phyloP scores from a whole-genome alignment of 2,329 filamentous ascomycete species.

The Colletotrichum tamarilloi region DNA sequence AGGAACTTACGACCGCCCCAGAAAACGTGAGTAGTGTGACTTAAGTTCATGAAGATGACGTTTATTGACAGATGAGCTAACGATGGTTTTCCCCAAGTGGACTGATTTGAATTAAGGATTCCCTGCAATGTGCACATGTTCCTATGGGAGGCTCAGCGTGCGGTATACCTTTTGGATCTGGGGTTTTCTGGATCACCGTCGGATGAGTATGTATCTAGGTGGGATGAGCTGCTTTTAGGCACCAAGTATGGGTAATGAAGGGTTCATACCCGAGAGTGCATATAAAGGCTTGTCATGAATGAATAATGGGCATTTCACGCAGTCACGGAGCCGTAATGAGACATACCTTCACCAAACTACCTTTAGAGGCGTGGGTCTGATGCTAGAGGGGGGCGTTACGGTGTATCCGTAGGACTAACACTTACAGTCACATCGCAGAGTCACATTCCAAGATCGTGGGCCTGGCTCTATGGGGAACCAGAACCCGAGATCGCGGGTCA shows the following conservation, averaged over 20 bases:
- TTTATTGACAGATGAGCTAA: not conserved
- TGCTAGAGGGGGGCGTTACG: not conserved
- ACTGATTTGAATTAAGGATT: constrained; percentile 26
- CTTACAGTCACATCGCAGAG: constrained; percentile 21
- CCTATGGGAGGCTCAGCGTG: constrained; percentile 2
- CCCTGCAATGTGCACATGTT: not conserved
- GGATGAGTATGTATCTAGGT: not conserved
- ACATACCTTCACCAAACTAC: not conserved
- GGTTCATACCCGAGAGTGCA: not conserved
- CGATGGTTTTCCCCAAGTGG: constrained; percentile 16
- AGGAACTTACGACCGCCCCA: constrained; percentile 78
- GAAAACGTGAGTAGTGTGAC: constrained; percentile 57
- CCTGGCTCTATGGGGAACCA: not conserved
- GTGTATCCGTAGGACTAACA: not conserved
- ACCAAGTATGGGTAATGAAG: not conserved
- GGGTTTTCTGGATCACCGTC: not conserved
- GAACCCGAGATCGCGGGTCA: not conserved
- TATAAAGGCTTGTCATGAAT: not conserved
- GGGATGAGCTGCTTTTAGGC: not conserved
- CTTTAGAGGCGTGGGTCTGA: not conserved
- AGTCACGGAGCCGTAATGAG: not conserved
- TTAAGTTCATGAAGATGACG: too few relatives aligned
- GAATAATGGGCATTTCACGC: not conserved
- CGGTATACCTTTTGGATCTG: constrained; percentile 19
- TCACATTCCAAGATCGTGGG: not conserved